Base-by-base conservation (phyloP, 495 filamentous ascomycete species). In the Neurospora africana region DNA sequence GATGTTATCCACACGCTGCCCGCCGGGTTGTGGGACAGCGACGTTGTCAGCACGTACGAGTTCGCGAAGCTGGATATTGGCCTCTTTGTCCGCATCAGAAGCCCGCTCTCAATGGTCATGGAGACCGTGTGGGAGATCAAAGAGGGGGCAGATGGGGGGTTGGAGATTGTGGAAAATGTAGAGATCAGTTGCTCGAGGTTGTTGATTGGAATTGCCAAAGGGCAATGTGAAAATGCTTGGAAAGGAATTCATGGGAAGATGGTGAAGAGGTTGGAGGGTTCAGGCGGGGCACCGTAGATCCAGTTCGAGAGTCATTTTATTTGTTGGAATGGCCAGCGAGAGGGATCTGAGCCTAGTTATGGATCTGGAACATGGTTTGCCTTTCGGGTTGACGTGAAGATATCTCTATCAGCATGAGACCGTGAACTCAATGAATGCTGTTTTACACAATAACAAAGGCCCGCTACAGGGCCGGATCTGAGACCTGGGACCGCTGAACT, bases 41-140 rank as follows among this genome's bases (percentile, higher is more conserved):
- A 83, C 70, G 83, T 86, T 15, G 82, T 83, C 8, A 84, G 82
- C 72, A 80, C 70, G 2, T 83, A 84, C 75, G 83, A 86, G 78
- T 81, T 85, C 38, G 82, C 81, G 11, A 75, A 83, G 58, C 72
- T 80, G 11, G 67, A 67, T 15, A 77, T 80, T 9, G 84, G 84
- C 67, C 43, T 83, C 13, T 86, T 83, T 76, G 83, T 84, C 61
- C 71, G 84, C 0, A 83, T 86, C 69, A 75, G 74, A n/a, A 82
- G 81, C 53, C 84, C 84, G 13, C 61, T 86, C 74, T 76, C 78
- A 21, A 77, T 85, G 36, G 79, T 82, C 6, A 82, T 85, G 83
- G 84, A 86, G 69, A 85, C 82, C 23, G 35, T 73, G 19, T 86
- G 84, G 84, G 75, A 75, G 69, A 72, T 86, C 15, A 38, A 71